Conservation (phyloP, 2,329 filamentous ascomycete species). For the Aspergillus unguis region DNA sequence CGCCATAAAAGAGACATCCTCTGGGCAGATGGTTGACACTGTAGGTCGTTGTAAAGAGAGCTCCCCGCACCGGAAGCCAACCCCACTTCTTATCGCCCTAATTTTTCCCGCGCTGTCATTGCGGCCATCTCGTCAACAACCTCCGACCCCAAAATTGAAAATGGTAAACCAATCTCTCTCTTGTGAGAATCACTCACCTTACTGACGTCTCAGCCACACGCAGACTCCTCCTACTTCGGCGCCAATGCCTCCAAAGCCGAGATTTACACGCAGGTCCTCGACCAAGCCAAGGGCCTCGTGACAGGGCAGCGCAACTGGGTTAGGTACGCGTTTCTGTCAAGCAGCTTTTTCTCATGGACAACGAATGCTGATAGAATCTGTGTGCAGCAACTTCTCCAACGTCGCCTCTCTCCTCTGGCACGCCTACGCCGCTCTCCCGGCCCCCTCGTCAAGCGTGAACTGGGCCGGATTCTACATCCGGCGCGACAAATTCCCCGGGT, state of each 20-base stretch:
- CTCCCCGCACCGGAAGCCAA: conserved; percentile 1
- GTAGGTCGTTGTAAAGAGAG: not conserved
- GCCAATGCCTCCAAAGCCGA: conserved; percentile 38
- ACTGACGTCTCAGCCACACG: conserved; percentile 41
- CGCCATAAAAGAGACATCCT: not conserved
- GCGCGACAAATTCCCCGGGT: conserved; percentile 40
- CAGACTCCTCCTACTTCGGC: conserved; percentile 46
- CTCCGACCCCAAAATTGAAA: not conserved
- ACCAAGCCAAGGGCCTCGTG: conserved; percentile 38
- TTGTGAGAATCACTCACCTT: not conserved
- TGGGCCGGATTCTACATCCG: conserved; percentile 50
- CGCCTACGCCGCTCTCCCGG: conserved; percentile 43
- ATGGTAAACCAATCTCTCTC: not conserved
- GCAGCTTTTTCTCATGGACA: not conserved
- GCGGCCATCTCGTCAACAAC: not conserved
- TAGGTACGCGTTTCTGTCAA: not conserved
- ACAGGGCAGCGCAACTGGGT: conserved; percentile 46
- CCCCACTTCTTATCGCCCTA: conserved; percentile 4
- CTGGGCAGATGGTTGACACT: not conserved
- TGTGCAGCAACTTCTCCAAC: conserved; percentile 43
- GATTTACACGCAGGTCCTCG: conserved; percentile 42
- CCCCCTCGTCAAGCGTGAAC: conserved; percentile 45
- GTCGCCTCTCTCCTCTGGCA: conserved; percentile 50
- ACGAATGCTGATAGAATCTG: not conserved
- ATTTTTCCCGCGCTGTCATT: not conserved